Base-by-base conservation (phyloP, 1,139 yeast species). In the Hemisphaericaspora xylanilytica region DNA sequence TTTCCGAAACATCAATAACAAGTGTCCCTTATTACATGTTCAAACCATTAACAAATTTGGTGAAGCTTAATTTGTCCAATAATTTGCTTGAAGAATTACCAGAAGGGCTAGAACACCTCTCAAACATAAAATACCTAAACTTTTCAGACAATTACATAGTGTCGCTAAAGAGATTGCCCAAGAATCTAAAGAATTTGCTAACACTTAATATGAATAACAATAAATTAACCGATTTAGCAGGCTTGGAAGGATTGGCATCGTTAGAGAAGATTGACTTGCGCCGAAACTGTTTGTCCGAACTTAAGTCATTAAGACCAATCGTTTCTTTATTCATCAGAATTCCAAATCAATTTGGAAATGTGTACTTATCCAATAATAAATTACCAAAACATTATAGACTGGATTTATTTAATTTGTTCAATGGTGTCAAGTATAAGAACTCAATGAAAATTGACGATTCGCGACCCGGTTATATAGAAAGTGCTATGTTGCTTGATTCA, bases 381-480 rank as follows among this genome's bases (percentile, higher is more conserved):
- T 63, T 66, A 40, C 77, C 62, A 16, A 71, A 78, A 48, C 70
- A 67, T 21, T 76, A 73, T 47, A 55, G 85, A 43, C 67, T 70
- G 22, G 83, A 79, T 35, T 51, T 79, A 22, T 79, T 79, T 56
- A 78, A 79, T 52, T 52, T 73, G 42, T 56, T 69, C 44, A 76
- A 80, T 48, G 82, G 82, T 11, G 74, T 75, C 20, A 73, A 69
- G 39, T 73, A 68, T 43, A 63, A 65, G 28, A 78, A 75, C 42
- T 55, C 56, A 15, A 56, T 79, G 44, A 69, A 73, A 48, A 72
- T 80, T 36, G 85, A 80, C 52, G 85, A 81, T 40, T 75, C 82
- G 8, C 59, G 73, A 42, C 85, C 86, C 0, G 85, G 86, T 1
- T 73, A 80, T 43, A 75, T 80, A 55, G 86, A 80, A 56, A 69